Conservation (phyloP, 2,329 filamentous ascomycete genomes). For the Penicillium olsonii region DNA sequence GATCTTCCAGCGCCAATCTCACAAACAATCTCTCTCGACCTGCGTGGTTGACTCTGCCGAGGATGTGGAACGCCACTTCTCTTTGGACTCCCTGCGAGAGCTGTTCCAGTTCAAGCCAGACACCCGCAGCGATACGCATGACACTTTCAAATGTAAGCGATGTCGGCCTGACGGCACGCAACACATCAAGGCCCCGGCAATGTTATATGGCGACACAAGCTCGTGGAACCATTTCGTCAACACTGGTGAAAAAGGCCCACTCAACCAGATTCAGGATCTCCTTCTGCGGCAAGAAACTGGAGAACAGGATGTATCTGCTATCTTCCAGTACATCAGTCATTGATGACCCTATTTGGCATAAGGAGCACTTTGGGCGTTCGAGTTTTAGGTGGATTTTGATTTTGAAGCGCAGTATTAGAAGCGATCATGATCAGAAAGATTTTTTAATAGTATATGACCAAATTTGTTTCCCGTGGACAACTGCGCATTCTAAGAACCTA, state of each 20-base stretch:
- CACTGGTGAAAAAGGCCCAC: conserved; percentile 62
- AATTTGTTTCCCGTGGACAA: not conserved
- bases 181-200: conserved; percentile 84
- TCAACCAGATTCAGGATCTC: conserved; percentile 86
- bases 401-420: not conserved
- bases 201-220: conserved; percentile 96
- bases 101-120: conserved; percentile 87
- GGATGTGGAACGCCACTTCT: conserved; percentile 96
- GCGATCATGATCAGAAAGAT: conserved; percentile 2
- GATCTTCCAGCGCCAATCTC: conserved; percentile 96
- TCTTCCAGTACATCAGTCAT: conserved; percentile 99
- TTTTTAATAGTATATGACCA: too few relatives aligned
- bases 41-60: conserved; percentile 96
- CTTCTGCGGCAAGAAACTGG: conserved; percentile 81
- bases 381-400: not conserved
- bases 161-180: conserved; percentile 88
- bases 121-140: conserved; percentile 91
- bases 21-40: conserved; percentile 95
- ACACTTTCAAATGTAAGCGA: conserved; percentile 97
- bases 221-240: conserved; percentile 99
- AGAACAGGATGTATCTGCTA: conserved; percentile 80
- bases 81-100: conserved; percentile 83
- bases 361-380: not conserved
- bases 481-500: too few relatives aligned
- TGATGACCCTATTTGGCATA: conserved; percentile 34